Conservation (phyloP, 768 basidiomycete species). For the Ramaria rubella region DNA sequence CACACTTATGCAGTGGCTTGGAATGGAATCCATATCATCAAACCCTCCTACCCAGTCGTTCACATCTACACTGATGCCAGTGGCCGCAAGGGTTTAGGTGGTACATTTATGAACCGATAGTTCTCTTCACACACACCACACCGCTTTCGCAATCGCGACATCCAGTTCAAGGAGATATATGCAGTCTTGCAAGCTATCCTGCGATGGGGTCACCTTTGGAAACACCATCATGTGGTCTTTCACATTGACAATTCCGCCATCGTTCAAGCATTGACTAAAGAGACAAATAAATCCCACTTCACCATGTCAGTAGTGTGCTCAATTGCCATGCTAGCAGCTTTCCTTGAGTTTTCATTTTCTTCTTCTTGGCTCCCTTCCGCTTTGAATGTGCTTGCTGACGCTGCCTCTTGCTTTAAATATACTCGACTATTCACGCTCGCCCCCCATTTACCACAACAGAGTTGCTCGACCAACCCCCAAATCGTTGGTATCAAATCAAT, state of each 20-base stretch:
- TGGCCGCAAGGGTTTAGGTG: conserved; percentile 24
- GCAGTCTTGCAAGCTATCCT: conserved; percentile 26
- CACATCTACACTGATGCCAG: conserved; percentile 32
- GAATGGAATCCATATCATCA: conserved; percentile 23
- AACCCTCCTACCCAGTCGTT: too few species aligned
- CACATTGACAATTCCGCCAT: conserved; percentile 27
- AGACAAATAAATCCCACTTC: conserved; percentile 6
- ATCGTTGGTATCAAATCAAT: conserved; percentile 14
- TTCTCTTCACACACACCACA: conserved; percentile 23
- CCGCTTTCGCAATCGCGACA: conserved; percentile 20
- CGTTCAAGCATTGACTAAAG: conserved; percentile 5
- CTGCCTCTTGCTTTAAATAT: too few species aligned
- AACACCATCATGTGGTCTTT: conserved; percentile 23
- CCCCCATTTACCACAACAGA: conserved; percentile 20
- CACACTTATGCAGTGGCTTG: conserved; percentile 17
- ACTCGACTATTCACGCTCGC: conserved; percentile 20
- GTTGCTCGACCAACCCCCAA: conserved; percentile 17
- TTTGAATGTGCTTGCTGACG: conserved; percentile 15
- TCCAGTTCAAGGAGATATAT: conserved; percentile 25
- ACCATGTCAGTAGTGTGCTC: conserved; percentile 14
- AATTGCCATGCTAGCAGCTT: conserved; percentile 11
- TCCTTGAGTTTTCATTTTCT: conserved; percentile 13
- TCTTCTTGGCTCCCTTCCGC: conserved; percentile 14
- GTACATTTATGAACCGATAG: conserved; percentile 19
- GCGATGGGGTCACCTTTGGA: conserved; percentile 23